Base-by-base conservation (phyloP, 768 basidiomycete genomes). In the Rhizopogon salebrosus region DNA sequence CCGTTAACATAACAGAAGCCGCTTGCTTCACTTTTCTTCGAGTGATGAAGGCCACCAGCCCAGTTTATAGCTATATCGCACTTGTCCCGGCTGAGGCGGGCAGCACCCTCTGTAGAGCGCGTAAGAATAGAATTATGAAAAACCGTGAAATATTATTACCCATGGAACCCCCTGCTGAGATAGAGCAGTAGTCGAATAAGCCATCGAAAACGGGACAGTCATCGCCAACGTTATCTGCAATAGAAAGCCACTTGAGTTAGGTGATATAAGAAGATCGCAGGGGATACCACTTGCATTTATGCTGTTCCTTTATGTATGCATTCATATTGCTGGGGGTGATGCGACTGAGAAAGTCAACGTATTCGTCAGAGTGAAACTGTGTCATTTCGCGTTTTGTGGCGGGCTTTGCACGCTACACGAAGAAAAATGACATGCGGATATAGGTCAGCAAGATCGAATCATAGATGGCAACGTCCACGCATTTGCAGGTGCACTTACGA, bases 341-440 rank as follows among this genome's bases (percentile, higher is more conserved):
- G 60, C 89, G 82, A 66, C 84, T 88, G 48, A 98, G 78, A 71
- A 99, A 98, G 61, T 98, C 97, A 54, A 98, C 91, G 68, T 98
- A 99, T 76, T 98, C 97, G 69, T 99, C 95, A 4, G 95, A 95
- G 70, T 98, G 95, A 65, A 98, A 99, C 64, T 99, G 91, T 18
- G 97, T 95, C 97, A 99, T 98, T 70, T 99, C 97, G 55, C 97
- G 89, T 72, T 97, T 97, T 3, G 97, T 99, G 7, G 97, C 97
- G 6, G 97, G 97, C 79, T 99, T 99, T 4, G 97, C 97, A 55
- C 97, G 84, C 97, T 99, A 62, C 24, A 41, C 27, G 39, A 50
- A 49, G 16, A 34, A 26, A 24, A 27, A 29, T 34, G 31, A 34
- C 3, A 13, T 13, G 31, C 11, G 13, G 31, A 48, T 27, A 52